Percentiles rank a stretch among this genome's conserved stretches.
Evolutionary conservation across 805 yeast species (phyloP).

Genomic region (Cyberlindnera mrakii): DNA sequence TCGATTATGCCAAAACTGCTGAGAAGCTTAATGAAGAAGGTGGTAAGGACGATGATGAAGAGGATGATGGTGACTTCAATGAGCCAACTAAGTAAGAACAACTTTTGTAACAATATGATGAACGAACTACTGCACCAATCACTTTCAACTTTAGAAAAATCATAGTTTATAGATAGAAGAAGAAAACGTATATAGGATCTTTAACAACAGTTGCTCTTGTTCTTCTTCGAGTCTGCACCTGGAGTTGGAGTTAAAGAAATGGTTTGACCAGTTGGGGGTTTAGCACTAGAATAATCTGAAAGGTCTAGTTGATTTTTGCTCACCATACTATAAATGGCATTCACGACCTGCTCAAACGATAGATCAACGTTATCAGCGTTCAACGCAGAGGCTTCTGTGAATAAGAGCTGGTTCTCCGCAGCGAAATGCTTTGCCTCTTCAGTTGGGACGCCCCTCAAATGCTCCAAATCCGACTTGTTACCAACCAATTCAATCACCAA

Average conservation of each 20-base stretch:
- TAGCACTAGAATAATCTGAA: slow-evolving; percentile 59
- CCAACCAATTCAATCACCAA: slow-evolving; percentile 93
- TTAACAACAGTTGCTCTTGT: slow-evolving; percentile 61
- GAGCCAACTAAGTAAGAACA: slow-evolving; percentile 19
- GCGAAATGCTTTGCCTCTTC: slow-evolving; percentile 96
- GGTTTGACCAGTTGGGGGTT: slow-evolving; percentile 82
- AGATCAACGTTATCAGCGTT: slow-evolving; percentile 92
- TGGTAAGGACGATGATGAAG: slow-evolving; percentile 38
- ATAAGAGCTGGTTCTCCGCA: slow-evolving; percentile 82
- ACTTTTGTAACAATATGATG: not conserved
- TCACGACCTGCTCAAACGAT: slow-evolving; percentile 88
- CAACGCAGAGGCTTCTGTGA: slow-evolving; percentile 94
- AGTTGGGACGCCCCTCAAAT: slow-evolving; percentile 92
- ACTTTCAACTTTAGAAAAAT: no score
- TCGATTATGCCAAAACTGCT: slow-evolving; percentile 80
- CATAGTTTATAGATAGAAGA: no score
- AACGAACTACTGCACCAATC: not conserved
- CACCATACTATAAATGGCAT: slow-evolving; percentile 91
- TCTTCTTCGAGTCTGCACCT: slow-evolving; percentile 59
- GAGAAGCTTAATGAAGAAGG: slow-evolving; percentile 46
- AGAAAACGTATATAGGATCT: no score
- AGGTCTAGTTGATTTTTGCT: slow-evolving; percentile 88
- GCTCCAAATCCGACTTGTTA: slow-evolving; percentile 85
- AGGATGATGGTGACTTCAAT: slow-evolving; percentile 46
- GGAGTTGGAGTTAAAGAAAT: slow-evolving; percentile 92